These are phyloP conservation scores for Fusarium foetens DNA, from an alignment of 2,329 filamentous ascomycete genomes.

Conservation along the genomic window DNA sequence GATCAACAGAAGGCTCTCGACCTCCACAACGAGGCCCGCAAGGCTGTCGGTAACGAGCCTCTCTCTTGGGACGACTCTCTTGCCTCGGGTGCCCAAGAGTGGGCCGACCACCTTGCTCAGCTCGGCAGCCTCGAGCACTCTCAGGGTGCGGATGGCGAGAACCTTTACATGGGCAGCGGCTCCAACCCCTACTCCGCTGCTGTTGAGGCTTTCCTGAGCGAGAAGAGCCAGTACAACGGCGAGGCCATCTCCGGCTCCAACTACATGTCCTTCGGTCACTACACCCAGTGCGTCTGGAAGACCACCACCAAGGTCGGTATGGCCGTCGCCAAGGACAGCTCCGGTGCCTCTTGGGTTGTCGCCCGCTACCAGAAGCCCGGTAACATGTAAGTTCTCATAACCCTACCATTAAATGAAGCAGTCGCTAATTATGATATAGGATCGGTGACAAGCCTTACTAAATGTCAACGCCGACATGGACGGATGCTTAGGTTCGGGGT, in stretches of 20 bases:
- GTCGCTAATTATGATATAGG: slow-evolving; percentile 22
- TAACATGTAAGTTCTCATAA: slow-evolving; percentile 39
- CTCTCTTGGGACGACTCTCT: slow-evolving; percentile 40
- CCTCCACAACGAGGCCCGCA: slow-evolving; percentile 42
- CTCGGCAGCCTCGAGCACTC: slow-evolving; percentile 38
- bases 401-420: no score
- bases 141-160: slow-evolving; percentile 36
- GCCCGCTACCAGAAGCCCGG: slow-evolving; percentile 40
- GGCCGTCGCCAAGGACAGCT: slow-evolving; percentile 26
- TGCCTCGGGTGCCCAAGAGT: slow-evolving; percentile 37
- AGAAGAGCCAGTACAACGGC: slow-evolving; percentile 41
- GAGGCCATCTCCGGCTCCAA: slow-evolving; percentile 33
- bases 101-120: slow-evolving; percentile 37
- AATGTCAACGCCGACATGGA: not conserved
- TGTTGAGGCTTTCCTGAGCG: slow-evolving; percentile 34
- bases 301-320: slow-evolving; percentile 43
- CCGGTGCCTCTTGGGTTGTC: slow-evolving; percentile 38
- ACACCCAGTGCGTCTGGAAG: slow-evolving; percentile 43
- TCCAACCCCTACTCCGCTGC: slow-evolving; percentile 31
- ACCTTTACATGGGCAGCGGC: slow-evolving; percentile 38
- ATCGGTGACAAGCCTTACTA: slow-evolving; percentile 40
- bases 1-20: slow-evolving; percentile 41
- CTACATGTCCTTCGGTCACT: slow-evolving; percentile 41
- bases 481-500: slow-evolving; percentile 7
- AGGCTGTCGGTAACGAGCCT: slow-evolving; percentile 30